Base-by-base conservation (phyloP, 2,329 filamentous ascomycete species). In the Parastagonospora nodorum region DNA sequence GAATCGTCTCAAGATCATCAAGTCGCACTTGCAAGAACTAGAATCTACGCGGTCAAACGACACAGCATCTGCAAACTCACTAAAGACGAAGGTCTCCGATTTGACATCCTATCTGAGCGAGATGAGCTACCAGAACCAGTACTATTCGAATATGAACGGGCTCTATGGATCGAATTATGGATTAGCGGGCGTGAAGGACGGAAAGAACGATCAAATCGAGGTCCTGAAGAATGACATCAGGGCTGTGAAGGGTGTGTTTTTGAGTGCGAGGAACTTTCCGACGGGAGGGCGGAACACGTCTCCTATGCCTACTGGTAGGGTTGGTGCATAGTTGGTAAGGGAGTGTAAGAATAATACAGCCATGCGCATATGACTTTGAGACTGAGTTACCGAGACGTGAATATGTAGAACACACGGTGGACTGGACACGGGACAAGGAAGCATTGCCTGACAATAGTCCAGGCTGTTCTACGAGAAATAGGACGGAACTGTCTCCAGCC, bases 171-270 rank as follows among this genome's bases (percentile, higher is more conserved):
- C 57, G 30, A 63, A 57, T 35, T 69, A 63, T 37, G 67, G 67
- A 5, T 31, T 63, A 12, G 53, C 61, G 1, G 61, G 58, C 39
- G 72, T 74, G 42, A 85, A 85, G 61, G 81, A 82, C 28, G 82
- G 85, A 54, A 79, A 81, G 58, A 78, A 82, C 24, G 89, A 93
- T 72, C 88, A 89, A 73, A 86, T 91, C 62, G 84, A 84, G 56
- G 85, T 83, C 67, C 80, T 89, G 15, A 89, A 89, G 75, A 85
- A 85, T 57, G 89, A 88, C 54, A 92, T 95, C 44, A 78, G 90
- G 57, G 82, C 88, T 49, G 84, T 94, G 36, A 95, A 95, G 77
- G 90, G 90, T 1, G 83, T 90, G 9, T 76, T 94, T 60, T 73
- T 95, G 48, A 90, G 85, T 64, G 84, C 89, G 4, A 84, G 88